Evolutionary conservation across 805 yeast species (phyloP).

Genomic region (Metschnikowia amazonensis): DNA sequence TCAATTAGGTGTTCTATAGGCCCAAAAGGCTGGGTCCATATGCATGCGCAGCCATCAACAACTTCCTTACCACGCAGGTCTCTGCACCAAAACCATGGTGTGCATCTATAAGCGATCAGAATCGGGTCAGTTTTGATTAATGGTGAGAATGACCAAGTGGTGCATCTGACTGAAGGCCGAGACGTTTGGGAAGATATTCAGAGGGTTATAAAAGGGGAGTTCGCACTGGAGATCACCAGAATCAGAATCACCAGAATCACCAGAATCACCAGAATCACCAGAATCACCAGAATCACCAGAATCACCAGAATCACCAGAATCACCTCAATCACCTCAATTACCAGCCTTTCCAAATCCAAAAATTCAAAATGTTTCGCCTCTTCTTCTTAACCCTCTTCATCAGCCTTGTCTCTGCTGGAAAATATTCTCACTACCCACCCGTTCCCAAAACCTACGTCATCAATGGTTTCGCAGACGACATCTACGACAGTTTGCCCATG

Average conservation of each 20-base stretch:
- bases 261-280: too few relatives aligned
- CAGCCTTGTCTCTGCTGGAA: constrained; percentile 16
- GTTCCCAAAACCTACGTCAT: constrained; percentile 39
- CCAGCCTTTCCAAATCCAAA: neutral
- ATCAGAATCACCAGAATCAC: too few relatives aligned
- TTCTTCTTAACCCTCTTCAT: constrained; percentile 14
- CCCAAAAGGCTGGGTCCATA: too few relatives aligned
- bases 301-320: too few relatives aligned
- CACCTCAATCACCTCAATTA: too few relatives aligned
- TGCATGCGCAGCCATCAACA: neutral
- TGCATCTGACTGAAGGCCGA: too few relatives aligned
- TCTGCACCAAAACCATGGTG: neutral
- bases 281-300: too few relatives aligned
- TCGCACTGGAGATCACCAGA: too few relatives aligned
- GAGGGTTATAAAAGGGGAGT: too few relatives aligned
- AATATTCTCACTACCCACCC: constrained; percentile 29
- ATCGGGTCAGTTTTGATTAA: neutral
- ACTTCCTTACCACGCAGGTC: neutral
- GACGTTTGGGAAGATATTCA: too few relatives aligned
- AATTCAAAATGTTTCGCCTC: constrained; percentile 6
- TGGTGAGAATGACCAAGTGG: too few relatives aligned
- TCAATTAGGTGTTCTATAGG: too few relatives aligned
- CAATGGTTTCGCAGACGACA: constrained; percentile 39
- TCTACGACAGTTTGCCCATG: constrained; percentile 28
- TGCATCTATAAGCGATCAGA: constrained; percentile 7